Base-by-base conservation (phyloP, 2,329 filamentous ascomycete genomes). In the Exophiala calicioides region DNA sequence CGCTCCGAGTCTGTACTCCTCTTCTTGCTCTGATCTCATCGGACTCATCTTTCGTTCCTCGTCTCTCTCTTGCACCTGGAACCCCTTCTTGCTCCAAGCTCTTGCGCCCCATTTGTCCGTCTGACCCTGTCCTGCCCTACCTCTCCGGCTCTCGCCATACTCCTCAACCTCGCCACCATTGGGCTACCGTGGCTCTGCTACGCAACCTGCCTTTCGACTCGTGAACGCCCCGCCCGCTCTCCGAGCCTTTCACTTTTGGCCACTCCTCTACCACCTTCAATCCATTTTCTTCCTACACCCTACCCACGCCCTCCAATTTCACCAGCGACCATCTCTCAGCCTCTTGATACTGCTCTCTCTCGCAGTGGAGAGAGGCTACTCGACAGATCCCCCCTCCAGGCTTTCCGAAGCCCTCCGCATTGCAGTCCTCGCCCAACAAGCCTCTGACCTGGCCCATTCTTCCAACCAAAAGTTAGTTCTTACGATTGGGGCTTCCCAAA, bases 331-430 rank as follows among this genome's bases (percentile, higher is more conserved):
- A 31, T 23, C 18, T 26, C 16, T 34, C 27, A 16, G 47, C 47
- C 47, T 41, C 40, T 50, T 19, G 41, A 44, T 44, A 50, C 47
- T 50, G 47, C 47, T 15, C 27, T 18, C 34, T 15, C 18, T 21
- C 32, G 41, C 40, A 38, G 46, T 49, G 26, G 40, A 49, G 16
- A 20, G 47, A 38, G 41, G 47, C 30, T 21, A 46, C n/a, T 13
- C 16, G 26, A 18, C 16, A 24, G 24, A 18, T 15, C 15, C 18
- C 18, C 20, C n/a, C n/a, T n/a, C n/a, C n/a, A n/a, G n/a, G n/a
- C 23, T 47, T 47, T 8, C 31, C 31, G 21, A 12, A 21, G 8
- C 23, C 24, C 27, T 42, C 39, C 27, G 34, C 30, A 18, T 21
- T 20, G 9, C 16, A 39, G 26, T 16, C 9, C 8, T 38, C 15